Base-by-base conservation (phyloP, 306 rosid genomes). In the Cicer cuneatum region DNA sequence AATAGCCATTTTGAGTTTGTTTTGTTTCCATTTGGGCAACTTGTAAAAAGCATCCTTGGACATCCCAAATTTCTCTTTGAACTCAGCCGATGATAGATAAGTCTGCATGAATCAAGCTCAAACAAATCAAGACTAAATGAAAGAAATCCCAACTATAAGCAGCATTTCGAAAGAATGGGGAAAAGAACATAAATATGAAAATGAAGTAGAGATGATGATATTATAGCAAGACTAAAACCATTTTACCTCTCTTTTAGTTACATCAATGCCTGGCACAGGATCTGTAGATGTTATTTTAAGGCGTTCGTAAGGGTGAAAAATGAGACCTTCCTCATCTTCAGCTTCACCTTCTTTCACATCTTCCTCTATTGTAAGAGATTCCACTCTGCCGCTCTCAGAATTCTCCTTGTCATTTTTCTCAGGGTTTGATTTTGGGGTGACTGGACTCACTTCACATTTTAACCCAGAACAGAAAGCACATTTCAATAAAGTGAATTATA, bases 11-110 rank as follows among this genome's bases (percentile, higher is more conserved):
- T 95, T 95, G 45, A 89, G 89, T 89, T 95, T 95, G 92, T 92
- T 95, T 85, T 95, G 99, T 84, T 95, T 95, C 99, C 99, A 95
- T 83, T 87, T 95, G 24, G 99, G 97, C 76, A 95, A 77, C 88
- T 86, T 89, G 85, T 84, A 85, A 71, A 95, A 92, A 1, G 88
- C 92, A 9, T 76, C 85, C 84, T 86, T 95, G 3, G 82, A 68
- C 99, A 90, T 87, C 80, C 90, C 96, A 6, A 95, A 76, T 78
- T 90, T 85, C 90, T 84, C 91, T 76, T 87, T 82, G 86, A 95
- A 95, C 83, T 95, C 99, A 41, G 67, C 92, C 19, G 90, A 41
- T 6, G 99, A 95, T 77, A 95, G 78, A 81, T 95, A 95, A 41
- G 91, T 86, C 99, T 94, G 92, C 81, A 61, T 35, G 80, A 73